A percentile compares a stretch with the other conserved stretches of the same genome.
Evolutionary conservation across 108 stramenopile genomes (phyloP).

Genomic region (Cyclotella kingstonii): DNA sequence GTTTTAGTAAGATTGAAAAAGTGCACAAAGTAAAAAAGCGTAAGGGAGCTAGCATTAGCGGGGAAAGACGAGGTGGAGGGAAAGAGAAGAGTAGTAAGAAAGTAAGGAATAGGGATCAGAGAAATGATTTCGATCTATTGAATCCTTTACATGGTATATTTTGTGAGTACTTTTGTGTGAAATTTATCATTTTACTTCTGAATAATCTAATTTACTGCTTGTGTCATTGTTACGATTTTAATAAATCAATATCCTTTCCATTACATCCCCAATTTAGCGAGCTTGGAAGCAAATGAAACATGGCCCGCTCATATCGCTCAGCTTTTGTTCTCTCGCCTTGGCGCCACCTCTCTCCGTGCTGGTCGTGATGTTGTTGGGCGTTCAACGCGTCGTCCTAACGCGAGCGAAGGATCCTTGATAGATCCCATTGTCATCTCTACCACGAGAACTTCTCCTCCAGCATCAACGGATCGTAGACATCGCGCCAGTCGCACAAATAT

Average conservation of each 20-base stretch:
- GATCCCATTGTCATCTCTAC: neutral
- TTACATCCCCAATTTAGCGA: slow-evolving; percentile 9
- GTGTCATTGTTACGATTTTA: no score
- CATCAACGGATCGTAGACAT: slow-evolving; percentile 1
- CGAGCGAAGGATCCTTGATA: no score
- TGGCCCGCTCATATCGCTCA: slow-evolving; percentile 47
- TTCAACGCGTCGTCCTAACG: neutral
- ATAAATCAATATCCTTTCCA: no score
- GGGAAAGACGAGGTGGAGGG: slow-evolving; percentile 10
- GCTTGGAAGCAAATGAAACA: slow-evolving; percentile 33
- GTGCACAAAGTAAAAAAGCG: slow-evolving; percentile 34
- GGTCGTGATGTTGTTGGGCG: neutral
- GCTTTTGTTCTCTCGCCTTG: slow-evolving; percentile 40
- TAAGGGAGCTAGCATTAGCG: no score
- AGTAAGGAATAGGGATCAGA: slow-evolving; percentile 68
- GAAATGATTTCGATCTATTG: slow-evolving; percentile 37
- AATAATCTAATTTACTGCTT: no score
- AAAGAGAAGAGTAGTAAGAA: slow-evolving; percentile 39
- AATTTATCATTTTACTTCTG: no score
- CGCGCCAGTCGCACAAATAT: neutral
- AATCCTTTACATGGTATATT: slow-evolving; percentile 34
- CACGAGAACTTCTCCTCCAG: neutral
- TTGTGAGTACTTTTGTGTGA: slow-evolving; percentile 32
- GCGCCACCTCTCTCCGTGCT: slow-evolving; percentile 26
- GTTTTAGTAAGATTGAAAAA: slow-evolving; percentile 79